Percentiles rank a stretch among this genome's conserved stretches.
phyloP scores from a whole-genome alignment of 192 early-diverging fungal genomes.

The Coemansia sp. region DNA sequence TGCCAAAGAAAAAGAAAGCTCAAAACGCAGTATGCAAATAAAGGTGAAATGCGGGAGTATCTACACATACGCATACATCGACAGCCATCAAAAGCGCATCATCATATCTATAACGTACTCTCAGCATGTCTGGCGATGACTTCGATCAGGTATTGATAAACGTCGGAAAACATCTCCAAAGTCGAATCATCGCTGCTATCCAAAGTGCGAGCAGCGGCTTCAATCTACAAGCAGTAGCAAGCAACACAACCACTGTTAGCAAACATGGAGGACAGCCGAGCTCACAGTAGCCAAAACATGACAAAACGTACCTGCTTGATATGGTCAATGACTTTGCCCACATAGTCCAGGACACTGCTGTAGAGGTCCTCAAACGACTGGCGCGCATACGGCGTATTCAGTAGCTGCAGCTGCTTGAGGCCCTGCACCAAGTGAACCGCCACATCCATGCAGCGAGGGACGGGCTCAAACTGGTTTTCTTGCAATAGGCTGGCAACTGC shows the following conservation, averaged over 20 bases:
- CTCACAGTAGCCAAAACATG: background rate
- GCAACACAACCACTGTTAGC: background rate
- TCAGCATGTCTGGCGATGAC: conserved; percentile 46
- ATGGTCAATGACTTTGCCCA: conserved; percentile 27
- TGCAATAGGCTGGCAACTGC: conserved; percentile 15
- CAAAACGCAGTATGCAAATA: background rate
- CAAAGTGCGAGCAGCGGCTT: background rate
- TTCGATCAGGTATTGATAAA: conserved; percentile 48
- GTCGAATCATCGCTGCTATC: conserved; percentile 19
- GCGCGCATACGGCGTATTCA: conserved; percentile 15
- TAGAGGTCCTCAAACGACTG: conserved; percentile 31
- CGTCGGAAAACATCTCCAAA: conserved; percentile 28
- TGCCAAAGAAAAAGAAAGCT: background rate
- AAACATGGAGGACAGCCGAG: background rate
- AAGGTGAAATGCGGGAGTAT: background rate
- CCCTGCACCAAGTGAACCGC: conserved; percentile 41
- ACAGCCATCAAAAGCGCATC: background rate
- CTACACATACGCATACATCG: background rate
- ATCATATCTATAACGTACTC: conserved; percentile 34
- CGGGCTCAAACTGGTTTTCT: conserved; percentile 4
- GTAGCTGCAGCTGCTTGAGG: conserved; percentile 29
- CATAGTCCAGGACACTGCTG: conserved; percentile 27
- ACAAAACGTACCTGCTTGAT: conserved; percentile 24
- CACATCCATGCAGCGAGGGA: conserved; percentile 22
- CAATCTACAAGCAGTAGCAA: conserved; percentile 20